Evolutionary conservation across 805 yeast species (phyloP).

Genomic region (Nakazawaea molendinolei): DNA sequence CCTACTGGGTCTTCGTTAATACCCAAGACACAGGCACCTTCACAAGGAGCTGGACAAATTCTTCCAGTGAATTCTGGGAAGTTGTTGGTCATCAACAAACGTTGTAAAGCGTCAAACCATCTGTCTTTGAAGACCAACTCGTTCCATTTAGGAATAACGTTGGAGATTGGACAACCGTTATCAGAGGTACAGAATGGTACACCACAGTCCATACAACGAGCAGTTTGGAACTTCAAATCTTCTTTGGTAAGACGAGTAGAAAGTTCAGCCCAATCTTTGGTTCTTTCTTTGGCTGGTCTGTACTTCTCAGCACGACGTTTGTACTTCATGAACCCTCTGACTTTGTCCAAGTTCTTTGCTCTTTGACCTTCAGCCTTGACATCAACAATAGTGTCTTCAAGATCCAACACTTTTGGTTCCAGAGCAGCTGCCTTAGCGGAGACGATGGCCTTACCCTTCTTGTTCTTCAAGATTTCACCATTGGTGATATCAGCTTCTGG

Average conservation of each 20-base stretch:
- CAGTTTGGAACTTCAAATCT: conserved; percentile 86
- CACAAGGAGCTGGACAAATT: conserved; percentile 99
- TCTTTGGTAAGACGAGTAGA: conserved; percentile 74
- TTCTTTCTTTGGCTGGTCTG: conserved; percentile 68
- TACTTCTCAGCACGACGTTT: conserved; percentile 82
- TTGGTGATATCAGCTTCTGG: conserved; percentile 83
- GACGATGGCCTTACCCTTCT: conserved; percentile 31
- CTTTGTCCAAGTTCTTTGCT: conserved; percentile 63
- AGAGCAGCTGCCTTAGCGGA: conserved; percentile 20
- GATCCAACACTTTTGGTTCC: conserved; percentile 85
- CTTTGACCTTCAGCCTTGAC: conserved; percentile 58
- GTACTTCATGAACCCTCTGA: conserved; percentile 91
- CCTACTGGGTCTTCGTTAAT: conserved; percentile 94
- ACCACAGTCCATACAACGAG: conserved; percentile 99
- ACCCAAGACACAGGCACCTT: conserved; percentile 90
- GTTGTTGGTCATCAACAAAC: conserved; percentile 91
- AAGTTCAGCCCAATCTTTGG: conserved; percentile 90
- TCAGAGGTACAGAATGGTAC: conserved; percentile 98
- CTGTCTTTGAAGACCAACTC: conserved; percentile 91
- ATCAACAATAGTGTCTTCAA: conserved; percentile 84
- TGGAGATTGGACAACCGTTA: conserved; percentile 96
- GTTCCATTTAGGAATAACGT: conserved; percentile 96
- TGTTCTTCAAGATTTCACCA: conserved; percentile 65
- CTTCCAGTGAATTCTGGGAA: conserved; percentile 98
- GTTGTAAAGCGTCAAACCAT: conserved; percentile 90